Evolutionary conservation across 768 basidiomycete species (phyloP), one percentile per base, ranked within the genome.

Genomic region (Pleurotus tuoliensis): DNA sequence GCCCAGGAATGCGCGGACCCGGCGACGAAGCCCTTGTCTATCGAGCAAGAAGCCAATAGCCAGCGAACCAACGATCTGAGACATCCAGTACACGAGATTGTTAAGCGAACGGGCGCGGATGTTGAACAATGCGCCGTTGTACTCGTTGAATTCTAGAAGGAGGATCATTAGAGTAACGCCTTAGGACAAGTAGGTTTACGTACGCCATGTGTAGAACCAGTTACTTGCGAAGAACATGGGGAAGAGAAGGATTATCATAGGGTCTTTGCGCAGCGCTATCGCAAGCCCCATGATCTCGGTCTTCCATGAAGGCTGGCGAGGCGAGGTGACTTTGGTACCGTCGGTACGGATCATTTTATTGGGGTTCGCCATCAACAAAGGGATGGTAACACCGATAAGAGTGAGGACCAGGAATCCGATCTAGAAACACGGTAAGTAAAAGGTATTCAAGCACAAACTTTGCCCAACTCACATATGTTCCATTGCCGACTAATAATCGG

Each of bases 151-250:
- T 69, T 91, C 86, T 89, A 57, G 49, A 65, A 40, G 24, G 13
- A 18, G 16, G 37, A 55, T 13, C 53, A 34, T n/a, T 39, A 27
- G 40, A 59, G 56, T 9, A 45, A 44, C 37, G 51, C 56, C 37
- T 47, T 18, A 20, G 40, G 1, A 30, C 20, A n/a, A 48, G n/a
- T 15, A 16, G 16, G 43, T 27, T 9, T 16, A 67, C 84, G 66
- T 59, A 88, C 87, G 88, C 87, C 87, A 92, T 1, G 89, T 86
- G 65, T 90, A 90, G 71, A 90, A 90, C 81, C 87, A 91, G 68
- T 91, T 91, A 39, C 84, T 87, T 9, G 87, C 82, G 55, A 90
- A 82, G 70, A 92, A 91, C 85, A 92, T 88, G 12, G 91, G 91
- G 75, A 92, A 88, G n/a, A 92, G 77, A 3, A 90, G 71, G 15